These are phyloP conservation scores for Brassica nigra DNA, from an alignment of 345 rosid species.

Conservation along the genomic window DNA sequence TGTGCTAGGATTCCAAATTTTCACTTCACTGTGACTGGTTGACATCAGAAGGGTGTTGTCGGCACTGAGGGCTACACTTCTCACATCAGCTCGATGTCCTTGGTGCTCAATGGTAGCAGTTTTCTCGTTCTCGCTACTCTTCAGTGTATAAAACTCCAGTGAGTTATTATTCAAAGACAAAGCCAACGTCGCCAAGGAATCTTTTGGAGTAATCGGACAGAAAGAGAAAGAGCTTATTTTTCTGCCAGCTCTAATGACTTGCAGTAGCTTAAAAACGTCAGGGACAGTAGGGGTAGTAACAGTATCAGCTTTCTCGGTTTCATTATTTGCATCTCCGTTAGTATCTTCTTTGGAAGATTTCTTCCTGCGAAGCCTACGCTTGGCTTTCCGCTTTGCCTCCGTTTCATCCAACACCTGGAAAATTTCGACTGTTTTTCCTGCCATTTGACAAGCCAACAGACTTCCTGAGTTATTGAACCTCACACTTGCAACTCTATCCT, in stretches of 20 bases:
- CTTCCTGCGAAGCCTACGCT: conserved; percentile 84
- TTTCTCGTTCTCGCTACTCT: conserved; percentile 53
- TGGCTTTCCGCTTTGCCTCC: conserved; percentile 86
- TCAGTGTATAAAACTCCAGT: conserved; percentile 77
- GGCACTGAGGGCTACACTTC: conserved; percentile 87
- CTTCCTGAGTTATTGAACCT: conserved; percentile 72
- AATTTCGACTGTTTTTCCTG: conserved; percentile 81
- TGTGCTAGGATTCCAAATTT: conserved; percentile 95
- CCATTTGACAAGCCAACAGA: conserved; percentile 89
- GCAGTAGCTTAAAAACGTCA: conserved; percentile 84
- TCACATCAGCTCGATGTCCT: conserved; percentile 93
- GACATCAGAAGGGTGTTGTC: conserved; percentile 91
- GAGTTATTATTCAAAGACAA: conserved; percentile 85
- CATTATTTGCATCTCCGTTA: conserved; percentile 45
- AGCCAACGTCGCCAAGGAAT: conserved; percentile 67
- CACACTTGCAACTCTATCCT: conserved; percentile 82
- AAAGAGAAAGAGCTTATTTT: conserved; percentile 85
- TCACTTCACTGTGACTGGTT: conserved; percentile 89
- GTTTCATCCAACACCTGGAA: conserved; percentile 69
- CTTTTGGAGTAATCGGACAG: conserved; percentile 64
- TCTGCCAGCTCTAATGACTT: conserved; percentile 73
- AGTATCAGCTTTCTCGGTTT: conserved; percentile 43
- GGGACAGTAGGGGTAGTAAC: conserved; percentile 46
- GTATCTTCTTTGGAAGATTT: conserved; percentile 59
- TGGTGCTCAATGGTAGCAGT: conserved; percentile 74